Percentiles rank a stretch among this genome's conserved stretches.
phyloP scores from a whole-genome alignment of 2,329 filamentous ascomycete species.

The Thielaviopsis euricoi region DNA sequence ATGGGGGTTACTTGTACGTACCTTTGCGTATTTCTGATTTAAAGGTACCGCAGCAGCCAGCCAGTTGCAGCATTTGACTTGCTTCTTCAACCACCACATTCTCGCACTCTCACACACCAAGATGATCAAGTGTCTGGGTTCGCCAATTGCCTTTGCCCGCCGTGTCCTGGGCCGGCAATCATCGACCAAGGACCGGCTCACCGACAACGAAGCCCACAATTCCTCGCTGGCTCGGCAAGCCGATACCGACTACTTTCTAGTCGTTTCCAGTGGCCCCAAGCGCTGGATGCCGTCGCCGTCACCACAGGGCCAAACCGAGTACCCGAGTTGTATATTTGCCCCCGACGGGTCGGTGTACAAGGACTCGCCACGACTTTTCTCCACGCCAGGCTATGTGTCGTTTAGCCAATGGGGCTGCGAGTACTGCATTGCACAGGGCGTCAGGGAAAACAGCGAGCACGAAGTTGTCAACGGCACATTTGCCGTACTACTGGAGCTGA shows the following conservation, averaged over 20 bases:
- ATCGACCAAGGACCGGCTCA: neutral
- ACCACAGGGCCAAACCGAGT: conserved; percentile 2
- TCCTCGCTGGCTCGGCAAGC: neutral
- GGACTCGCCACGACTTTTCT: conserved; percentile 4
- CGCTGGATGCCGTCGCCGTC: conserved; percentile 5
- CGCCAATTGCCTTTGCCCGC: neutral
- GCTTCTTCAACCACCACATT: too few relatives aligned
- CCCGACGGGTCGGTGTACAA: conserved; percentile 7
- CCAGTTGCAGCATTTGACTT: neutral
- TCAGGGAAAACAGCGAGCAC: conserved; percentile 1
- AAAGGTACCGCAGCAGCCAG: too few relatives aligned
- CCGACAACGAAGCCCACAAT: neutral
- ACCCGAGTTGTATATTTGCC: conserved; percentile 6
- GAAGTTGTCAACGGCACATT: neutral
- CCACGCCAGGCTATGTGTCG: conserved; percentile 3
- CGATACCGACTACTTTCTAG: conserved; percentile 4
- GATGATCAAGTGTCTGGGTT: neutral
- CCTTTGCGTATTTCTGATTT: too few relatives aligned
- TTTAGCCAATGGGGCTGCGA: conserved; percentile 10
- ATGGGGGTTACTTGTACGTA: too few relatives aligned
- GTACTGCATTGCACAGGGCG: conserved; percentile 4
- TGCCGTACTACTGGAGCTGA: conserved; percentile 8
- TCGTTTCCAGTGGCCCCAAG: conserved; percentile 5
- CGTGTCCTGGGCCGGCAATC: neutral
- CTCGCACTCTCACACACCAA: neutral